phyloP scores from a whole-genome alignment of 2,329 filamentous ascomycete genomes.

The Penicillium brasilianum region DNA sequence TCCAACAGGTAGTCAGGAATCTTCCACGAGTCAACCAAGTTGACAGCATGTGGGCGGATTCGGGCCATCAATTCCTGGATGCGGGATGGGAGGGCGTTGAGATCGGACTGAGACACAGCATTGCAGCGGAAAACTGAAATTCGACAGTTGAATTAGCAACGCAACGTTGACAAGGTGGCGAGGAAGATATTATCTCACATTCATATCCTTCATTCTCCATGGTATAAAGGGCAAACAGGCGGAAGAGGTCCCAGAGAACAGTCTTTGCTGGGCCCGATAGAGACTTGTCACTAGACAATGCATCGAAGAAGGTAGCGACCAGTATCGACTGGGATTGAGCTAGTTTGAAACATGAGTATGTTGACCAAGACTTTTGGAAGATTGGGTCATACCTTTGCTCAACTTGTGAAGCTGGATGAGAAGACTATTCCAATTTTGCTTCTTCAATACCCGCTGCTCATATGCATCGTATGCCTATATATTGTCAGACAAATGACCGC shows the following conservation, averaged over 20 bases:
- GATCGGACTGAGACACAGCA: slow-evolving; percentile 48
- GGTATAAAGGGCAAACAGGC: slow-evolving; percentile 55
- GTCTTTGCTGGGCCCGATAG: slow-evolving; percentile 33
- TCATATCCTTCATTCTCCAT: slow-evolving; percentile 49
- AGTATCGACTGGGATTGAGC: slow-evolving; percentile 58
- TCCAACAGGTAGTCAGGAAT: slow-evolving; percentile 60
- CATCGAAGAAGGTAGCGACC: slow-evolving; percentile 53
- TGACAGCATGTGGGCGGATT: slow-evolving; percentile 58
- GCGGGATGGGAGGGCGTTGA: slow-evolving; percentile 47
- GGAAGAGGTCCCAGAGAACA: slow-evolving; percentile 52
- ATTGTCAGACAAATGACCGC: slow-evolving; percentile 4
- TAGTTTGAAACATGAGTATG: background rate
- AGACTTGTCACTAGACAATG: slow-evolving; percentile 37
- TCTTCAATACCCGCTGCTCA: slow-evolving; percentile 50
- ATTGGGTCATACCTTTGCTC: slow-evolving; percentile 29
- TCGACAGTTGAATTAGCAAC: background rate
- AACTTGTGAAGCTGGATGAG: slow-evolving; percentile 40
- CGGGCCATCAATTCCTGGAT: slow-evolving; percentile 55
- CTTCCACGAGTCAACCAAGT: slow-evolving; percentile 58
- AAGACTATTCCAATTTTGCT: slow-evolving; percentile 55
- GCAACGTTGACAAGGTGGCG: background rate
- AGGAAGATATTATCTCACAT: slow-evolving; percentile 18
- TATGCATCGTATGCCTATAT: slow-evolving; percentile 45
- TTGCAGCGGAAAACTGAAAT: slow-evolving; percentile 49
- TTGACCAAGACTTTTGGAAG: background rate